Evolutionary conservation across 169 alveolate genomes (phyloP), one percentile per base, ranked within the genome.

Genomic region (Plasmodium vinckei): DNA sequence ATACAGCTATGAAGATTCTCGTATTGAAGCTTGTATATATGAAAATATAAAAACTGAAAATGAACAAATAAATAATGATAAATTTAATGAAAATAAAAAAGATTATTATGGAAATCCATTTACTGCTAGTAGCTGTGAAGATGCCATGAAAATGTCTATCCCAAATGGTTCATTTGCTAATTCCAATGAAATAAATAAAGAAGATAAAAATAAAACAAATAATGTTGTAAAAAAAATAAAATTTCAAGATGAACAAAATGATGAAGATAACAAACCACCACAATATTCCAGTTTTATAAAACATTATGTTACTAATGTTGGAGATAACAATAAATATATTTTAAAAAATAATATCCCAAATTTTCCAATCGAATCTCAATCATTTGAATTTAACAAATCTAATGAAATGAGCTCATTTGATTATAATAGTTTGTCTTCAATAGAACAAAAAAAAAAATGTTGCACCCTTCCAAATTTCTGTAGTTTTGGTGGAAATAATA

Each of bases 301-400:
- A 42, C 88, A 73, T 53, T 73, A 73, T 42, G 88, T 61, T 60
- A 73, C 88, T 9, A 23, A 19, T 4, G 88, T 19, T 59, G 88
- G 88, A 4, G 17, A 19, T 5, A 23, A 42, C 7, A 27, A 61
- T 33, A 73, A 65, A 73, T 13, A 21, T 73, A 27, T 15, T 9
- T 59, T 23, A 33, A 73, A 73, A 72, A 9, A 39, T 56, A 15
- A 13, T 60, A 7, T 19, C 9, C 17, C 13, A 9, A 68, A 49
- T 47, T 68, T 23, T 13, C 47, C 47, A 10, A 13, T 12, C 12
- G 46, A 33, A 19, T 60, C 73, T 27, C 73, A 73, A 42, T 73
- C 88, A 10, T 73, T 46, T 73, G 88, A 65, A 13, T 5, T 73
- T 13, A 61, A 23, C 42, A 63, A 46, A 2, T 61, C 59, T 61